Evolutionary conservation across 805 yeast species (phyloP), one percentile per base, ranked within the genome.

Genomic region (Candida insectalens): DNA sequence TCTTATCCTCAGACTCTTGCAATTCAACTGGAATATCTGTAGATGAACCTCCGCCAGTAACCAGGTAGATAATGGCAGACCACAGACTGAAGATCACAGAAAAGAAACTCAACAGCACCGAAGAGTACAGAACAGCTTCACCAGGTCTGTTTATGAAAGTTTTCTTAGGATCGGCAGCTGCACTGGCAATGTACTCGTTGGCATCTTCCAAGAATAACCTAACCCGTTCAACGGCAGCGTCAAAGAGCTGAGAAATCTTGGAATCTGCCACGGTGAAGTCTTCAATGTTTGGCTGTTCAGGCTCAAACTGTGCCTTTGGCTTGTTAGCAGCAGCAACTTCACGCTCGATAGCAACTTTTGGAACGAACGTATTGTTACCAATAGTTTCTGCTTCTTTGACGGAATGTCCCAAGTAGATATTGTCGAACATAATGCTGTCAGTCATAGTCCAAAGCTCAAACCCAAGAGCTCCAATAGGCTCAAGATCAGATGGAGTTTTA

Each of bases 381-480:
- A 87, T 64, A 7, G 50, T 36, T 61, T 88, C 95, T 9, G 96
- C 96, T 50, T 87, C 95, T 25, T 60, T 63, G n/a, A 87, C 62
- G 2, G 83, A 74, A 51, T 83, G 88, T 20, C 96, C 96, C 40
- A 87, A 55, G 53, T 87, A 88, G 40, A 87, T 73, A 59, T 87
- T 83, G 54, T 84, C 84, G 52, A 87, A 83, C 53, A 83, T 45
- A 33, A 85, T 71, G 32, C 82, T 72, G 28, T 67, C 65, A 42
- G 83, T 78, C 77, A 87, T 80, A 30, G 89, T 72, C 95, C 95
- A 87, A 42, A 87, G 62, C 56, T 87, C 96, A 49, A 88, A 83
- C 6, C 94, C 95, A 29, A 85, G 46, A 8, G 82, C 94, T 17
- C 87, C 88, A 42, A 84, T 72, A 22, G 77, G 72, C 44, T 73